phyloP scores from a whole-genome alignment of 1,284 basidiomycete genomes.

The Naganishia sp. region DNA sequence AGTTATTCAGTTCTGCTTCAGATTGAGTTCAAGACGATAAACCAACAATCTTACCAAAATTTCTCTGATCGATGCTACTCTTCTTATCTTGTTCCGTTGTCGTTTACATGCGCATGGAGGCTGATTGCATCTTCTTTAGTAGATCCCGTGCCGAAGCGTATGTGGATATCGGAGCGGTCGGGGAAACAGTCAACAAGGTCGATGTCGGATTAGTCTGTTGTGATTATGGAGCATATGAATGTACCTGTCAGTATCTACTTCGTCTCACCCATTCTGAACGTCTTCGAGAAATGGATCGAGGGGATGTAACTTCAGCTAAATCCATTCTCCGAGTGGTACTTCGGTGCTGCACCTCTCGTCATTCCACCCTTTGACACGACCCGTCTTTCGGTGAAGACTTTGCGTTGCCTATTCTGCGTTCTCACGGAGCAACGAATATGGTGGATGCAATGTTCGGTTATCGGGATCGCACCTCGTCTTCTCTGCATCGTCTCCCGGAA shows the following conservation, averaged over 20 bases:
- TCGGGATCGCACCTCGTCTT: constrained; percentile 21
- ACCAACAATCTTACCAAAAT: constrained; percentile 33
- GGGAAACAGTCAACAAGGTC: neutral
- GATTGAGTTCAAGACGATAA: constrained; percentile 35
- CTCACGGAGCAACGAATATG: neutral
- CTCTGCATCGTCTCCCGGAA: constrained; percentile 23
- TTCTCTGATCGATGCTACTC: constrained; percentile 28
- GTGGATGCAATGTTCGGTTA: constrained; percentile 16
- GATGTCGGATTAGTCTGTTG: neutral
- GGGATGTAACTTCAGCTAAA: constrained; percentile 31
- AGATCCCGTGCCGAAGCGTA: neutral
- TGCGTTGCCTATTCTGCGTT: neutral
- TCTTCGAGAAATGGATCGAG: constrained; percentile 13
- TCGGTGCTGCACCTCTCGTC: constrained; percentile 21
- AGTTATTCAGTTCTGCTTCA: constrained; percentile 35
- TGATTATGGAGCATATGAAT: constrained; percentile 4
- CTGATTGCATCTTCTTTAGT: constrained; percentile 18
- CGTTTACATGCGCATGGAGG: neutral
- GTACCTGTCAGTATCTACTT: constrained; percentile 11
- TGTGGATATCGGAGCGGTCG: neutral
- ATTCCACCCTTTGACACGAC: constrained; percentile 17
- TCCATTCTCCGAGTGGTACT: constrained; percentile 30
- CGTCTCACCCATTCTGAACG: too few relatives aligned
- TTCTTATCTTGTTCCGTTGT: constrained; percentile 8
- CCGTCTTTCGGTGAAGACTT: constrained; percentile 22